Conservation (phyloP, 116 monocot genomes). For the Phalaenopsis hybrid region DNA sequence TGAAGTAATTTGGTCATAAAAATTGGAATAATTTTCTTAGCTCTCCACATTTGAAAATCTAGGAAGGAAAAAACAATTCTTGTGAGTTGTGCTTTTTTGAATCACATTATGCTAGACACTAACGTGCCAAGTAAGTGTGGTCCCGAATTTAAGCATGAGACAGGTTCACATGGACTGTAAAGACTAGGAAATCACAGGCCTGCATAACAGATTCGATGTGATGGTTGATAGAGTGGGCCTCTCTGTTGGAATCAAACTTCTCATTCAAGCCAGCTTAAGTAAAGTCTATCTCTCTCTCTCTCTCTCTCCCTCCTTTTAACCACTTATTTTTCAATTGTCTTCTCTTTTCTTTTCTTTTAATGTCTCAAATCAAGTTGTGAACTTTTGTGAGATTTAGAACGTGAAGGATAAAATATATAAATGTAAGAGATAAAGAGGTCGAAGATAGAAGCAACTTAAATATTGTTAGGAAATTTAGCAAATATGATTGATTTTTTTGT, state of each 20-base stretch:
- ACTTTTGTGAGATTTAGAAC: neutral
- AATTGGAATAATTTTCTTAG: neutral
- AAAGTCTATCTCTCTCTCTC: neutral
- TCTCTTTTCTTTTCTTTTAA: too few relatives aligned
- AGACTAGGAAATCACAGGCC: neutral
- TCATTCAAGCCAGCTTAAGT: neutral
- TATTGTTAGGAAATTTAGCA: neutral
- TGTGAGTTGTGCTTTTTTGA: neutral
- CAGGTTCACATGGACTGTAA: slow-evolving; percentile 8
- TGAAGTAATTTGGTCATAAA: neutral
- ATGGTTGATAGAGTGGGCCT: slow-evolving; percentile 9
- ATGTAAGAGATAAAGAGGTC: neutral
- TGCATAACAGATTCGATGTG: slow-evolving; percentile 14
- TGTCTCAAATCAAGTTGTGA: neutral
- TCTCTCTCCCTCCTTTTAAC: neutral
- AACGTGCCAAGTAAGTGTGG: neutral
- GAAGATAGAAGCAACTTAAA: neutral
- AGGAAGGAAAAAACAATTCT: neutral
- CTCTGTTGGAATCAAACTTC: neutral
- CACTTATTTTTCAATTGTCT: neutral
- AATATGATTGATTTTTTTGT: too few relatives aligned
- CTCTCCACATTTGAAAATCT: neutral
- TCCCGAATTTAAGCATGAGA: neutral
- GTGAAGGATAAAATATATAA: neutral
- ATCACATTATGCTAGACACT: neutral